These are phyloP conservation scores for Suillus placidus DNA, from an alignment of 768 basidiomycete genomes.

Conservation along the genomic window DNA sequence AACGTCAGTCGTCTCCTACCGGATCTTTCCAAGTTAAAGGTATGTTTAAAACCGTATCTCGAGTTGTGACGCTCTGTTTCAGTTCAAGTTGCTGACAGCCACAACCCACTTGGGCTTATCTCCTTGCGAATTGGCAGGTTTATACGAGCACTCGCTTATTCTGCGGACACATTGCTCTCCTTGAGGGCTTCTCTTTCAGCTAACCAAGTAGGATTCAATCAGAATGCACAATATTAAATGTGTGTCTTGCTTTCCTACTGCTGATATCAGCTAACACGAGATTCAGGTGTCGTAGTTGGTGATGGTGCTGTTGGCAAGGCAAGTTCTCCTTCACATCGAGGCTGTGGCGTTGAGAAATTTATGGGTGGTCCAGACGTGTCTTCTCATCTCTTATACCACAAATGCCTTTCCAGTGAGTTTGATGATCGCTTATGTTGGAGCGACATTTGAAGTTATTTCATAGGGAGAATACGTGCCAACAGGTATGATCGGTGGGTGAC, in stretches of 20 bases:
- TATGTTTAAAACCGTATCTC: neutral
- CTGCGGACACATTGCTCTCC: slow-evolving; percentile 9
- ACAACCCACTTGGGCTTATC: neutral
- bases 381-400: slow-evolving; percentile 99
- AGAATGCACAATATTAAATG: slow-evolving; percentile 92
- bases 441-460: slow-evolving; percentile 19
- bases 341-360: slow-evolving; percentile 7
- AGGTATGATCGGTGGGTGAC: slow-evolving; percentile 48
- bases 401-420: slow-evolving; percentile 89
- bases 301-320: slow-evolving; percentile 99
- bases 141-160: slow-evolving; percentile 21
- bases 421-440: slow-evolving; percentile 11
- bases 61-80: neutral
- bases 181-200: slow-evolving; percentile 8
- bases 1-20: slow-evolving; percentile 4
- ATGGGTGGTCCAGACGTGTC: slow-evolving; percentile 75
- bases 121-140: slow-evolving; percentile 18
- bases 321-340: slow-evolving; percentile 30
- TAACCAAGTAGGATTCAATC: slow-evolving; percentile 13
- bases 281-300: slow-evolving; percentile 92
- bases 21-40: neutral
- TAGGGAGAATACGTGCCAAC: slow-evolving; percentile 98
- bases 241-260: slow-evolving; percentile 39
- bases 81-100: slow-evolving; percentile 5
- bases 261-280: slow-evolving; percentile 35